Evolutionary conservation across 345 rosid species (phyloP), one percentile per base, ranked within the genome.

Genomic region (Citrus glauca): DNA sequence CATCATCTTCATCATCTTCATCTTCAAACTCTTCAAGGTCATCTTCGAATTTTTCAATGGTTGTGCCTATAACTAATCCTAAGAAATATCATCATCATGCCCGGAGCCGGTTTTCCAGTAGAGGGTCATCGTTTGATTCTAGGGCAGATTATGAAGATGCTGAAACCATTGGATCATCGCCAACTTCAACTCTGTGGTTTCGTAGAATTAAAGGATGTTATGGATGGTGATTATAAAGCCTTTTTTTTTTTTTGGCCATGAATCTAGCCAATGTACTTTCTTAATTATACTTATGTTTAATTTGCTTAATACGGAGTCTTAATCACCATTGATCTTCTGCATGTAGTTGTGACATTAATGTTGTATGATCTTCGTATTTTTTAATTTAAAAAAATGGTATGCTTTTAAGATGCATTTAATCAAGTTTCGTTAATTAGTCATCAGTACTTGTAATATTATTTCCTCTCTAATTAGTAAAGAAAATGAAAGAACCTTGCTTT

Each of bases 121-220:
- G 72, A 7, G 77, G 82, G 4, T 81, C 86, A 3, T 91, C 85
- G 1, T 89, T 81, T 71, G 88, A 86, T 76, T 87, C 87, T 1
- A 63, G 77, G 71, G 61, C 57, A 14, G 85, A 73, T 22, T 78
- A 62, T 35, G 81, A 85, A 30, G 83, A 80, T 53, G 69, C 53
- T 17, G 38, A 24, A 0, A 25, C 35, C 19, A 45, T 62, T 22
- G 82, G 72, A 33, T 85, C 85, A 33, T 85, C 85, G 2, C 83
- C 84, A 28, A 78, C 80, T 83, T 86, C 90, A 25, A 71, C 79
- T 33, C 40, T 73, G 82, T 83, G 88, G 35, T 86, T 82, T 30
- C 61, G 85, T 4, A 16, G 24, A 53, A 14, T 48, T 38, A 27
- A 66, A 30, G 68, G 81, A 71, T 65, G 69, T 62, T 57, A 69